A percentile compares a stretch with the other conserved stretches of the same genome.
Conservation (phyloP, 2,329 filamentous ascomycete genomes). For the Cephalotrichum gorgonifer region DNA sequence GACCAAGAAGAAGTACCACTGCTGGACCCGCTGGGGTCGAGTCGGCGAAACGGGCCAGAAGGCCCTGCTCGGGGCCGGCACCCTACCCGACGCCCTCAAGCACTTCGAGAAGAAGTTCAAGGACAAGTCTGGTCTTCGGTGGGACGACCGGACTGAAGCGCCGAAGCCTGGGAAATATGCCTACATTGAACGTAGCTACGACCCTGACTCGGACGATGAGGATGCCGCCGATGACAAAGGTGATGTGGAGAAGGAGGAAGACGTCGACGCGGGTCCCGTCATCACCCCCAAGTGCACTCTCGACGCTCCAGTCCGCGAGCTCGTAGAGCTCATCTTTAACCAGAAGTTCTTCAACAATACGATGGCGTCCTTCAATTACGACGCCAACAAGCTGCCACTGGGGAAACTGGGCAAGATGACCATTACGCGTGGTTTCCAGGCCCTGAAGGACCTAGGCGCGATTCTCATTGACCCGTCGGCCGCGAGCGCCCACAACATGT, state of each 20-base stretch:
- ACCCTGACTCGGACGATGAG: constrained; percentile 53
- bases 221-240: constrained; percentile 21
- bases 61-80: constrained; percentile 29
- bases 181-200: constrained; percentile 71
- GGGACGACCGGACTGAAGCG: constrained; percentile 39
- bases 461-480: constrained; percentile 46
- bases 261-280: constrained; percentile 21
- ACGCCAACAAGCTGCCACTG: constrained; percentile 66
- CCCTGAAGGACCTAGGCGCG: constrained; percentile 63
- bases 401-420: constrained; percentile 77
- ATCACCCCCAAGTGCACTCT: constrained; percentile 24
- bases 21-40: constrained; percentile 73
- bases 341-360: constrained; percentile 56
- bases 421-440: constrained; percentile 63
- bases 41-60: constrained; percentile 52
- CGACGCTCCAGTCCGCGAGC: constrained; percentile 46
- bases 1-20: background rate
- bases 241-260: constrained; percentile 20
- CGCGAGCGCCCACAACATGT: constrained; percentile 31
- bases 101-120: constrained; percentile 53
- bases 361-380: constrained; percentile 60
- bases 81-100: constrained; percentile 30
- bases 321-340: constrained; percentile 81
- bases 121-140: constrained; percentile 47
- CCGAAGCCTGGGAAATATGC: constrained; percentile 64